Conservation (phyloP, 2,329 filamentous ascomycete genomes). For the Fusarium domesticum region DNA sequence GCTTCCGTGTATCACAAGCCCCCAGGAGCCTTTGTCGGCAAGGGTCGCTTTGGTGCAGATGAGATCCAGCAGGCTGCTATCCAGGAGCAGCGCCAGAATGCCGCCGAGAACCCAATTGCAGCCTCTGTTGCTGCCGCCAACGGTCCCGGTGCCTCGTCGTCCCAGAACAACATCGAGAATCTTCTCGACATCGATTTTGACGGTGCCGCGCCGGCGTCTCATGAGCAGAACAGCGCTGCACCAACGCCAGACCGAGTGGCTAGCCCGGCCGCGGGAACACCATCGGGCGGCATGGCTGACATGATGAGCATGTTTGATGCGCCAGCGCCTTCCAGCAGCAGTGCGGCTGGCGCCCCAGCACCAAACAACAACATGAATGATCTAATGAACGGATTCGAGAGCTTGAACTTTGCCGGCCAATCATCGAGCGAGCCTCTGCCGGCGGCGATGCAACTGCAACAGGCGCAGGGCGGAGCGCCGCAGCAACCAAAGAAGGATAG, state of each 20-base stretch:
- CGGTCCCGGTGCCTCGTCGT: conserved; percentile 49
- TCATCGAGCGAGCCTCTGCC: conserved; percentile 59
- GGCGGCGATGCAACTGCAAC: conserved; percentile 55
- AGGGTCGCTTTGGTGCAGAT: conserved; percentile 89
- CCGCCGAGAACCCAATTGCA: conserved; percentile 89
- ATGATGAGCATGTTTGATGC: conserved; percentile 71
- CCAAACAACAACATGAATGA: conserved; percentile 70
- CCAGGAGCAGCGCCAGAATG: conserved; percentile 90
- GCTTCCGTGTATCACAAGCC: conserved; percentile 99
- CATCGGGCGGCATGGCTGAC: conserved; percentile 54
- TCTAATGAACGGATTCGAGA: conserved; percentile 84
- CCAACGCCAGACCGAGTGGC: conserved; percentile 67
- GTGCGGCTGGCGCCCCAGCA: conserved; percentile 39
- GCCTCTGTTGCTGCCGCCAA: conserved; percentile 73
- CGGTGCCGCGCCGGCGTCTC: conserved; percentile 84
- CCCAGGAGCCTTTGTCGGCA: conserved; percentile 95
- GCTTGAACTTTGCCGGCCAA: conserved; percentile 68
- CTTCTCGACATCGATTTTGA: conserved; percentile 96
- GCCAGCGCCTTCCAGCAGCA: conserved; percentile 50
- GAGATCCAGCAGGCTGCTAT: conserved; percentile 94
- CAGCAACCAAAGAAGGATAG: conserved; percentile 53
- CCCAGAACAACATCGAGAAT: conserved; percentile 85
- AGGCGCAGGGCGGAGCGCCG: conserved; percentile 33
- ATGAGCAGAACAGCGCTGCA: conserved; percentile 55
- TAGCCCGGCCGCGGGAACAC: conserved; percentile 52